A percentile compares a stretch with the other conserved stretches of the same genome.
phyloP scores from a whole-genome alignment of 2,329 filamentous ascomycete genomes.

The Aspergillus sp. region DNA sequence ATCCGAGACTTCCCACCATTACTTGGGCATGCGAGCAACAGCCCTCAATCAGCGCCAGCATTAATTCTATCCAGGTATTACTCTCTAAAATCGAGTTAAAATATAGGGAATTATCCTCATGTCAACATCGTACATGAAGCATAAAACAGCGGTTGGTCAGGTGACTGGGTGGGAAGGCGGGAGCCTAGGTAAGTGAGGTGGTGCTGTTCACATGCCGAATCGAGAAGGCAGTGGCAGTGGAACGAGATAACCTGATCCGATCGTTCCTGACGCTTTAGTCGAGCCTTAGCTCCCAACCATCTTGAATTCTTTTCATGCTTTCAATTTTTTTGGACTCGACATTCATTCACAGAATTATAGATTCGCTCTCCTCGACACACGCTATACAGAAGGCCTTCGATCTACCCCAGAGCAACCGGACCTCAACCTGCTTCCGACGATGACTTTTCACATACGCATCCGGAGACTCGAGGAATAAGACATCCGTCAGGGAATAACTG shows the following conservation, averaged over 20 bases:
- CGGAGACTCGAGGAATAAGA: slow-evolving; percentile 21
- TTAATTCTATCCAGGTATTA: neutral
- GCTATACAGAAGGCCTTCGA: slow-evolving; percentile 44
- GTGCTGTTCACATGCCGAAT: slow-evolving; percentile 1
- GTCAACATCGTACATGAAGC: neutral
- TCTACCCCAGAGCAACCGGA: slow-evolving; percentile 30
- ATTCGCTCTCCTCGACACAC: slow-evolving; percentile 45
- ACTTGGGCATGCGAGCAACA: neutral
- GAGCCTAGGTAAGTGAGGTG: too few species aligned
- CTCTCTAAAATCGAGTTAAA: neutral
- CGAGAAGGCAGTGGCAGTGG: neutral
- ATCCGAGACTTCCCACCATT: slow-evolving; percentile 3
- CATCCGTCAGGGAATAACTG: slow-evolving; percentile 17
- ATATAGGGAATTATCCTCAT: neutral
- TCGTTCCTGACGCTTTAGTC: neutral
- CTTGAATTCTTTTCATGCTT: neutral
- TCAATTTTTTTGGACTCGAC: neutral
- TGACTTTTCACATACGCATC: slow-evolving; percentile 23
- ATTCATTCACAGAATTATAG: slow-evolving; percentile 45
- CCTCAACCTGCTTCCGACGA: slow-evolving; percentile 23
- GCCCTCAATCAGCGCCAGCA: neutral
- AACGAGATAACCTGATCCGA: neutral
- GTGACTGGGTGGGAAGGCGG: neutral
- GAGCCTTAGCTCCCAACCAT: neutral
- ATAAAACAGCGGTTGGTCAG: neutral